Evolutionary conservation across 352 stramenopile species (phyloP), one percentile per base, ranked within the genome.

Genomic region (Globisporangium megalacanthum): DNA sequence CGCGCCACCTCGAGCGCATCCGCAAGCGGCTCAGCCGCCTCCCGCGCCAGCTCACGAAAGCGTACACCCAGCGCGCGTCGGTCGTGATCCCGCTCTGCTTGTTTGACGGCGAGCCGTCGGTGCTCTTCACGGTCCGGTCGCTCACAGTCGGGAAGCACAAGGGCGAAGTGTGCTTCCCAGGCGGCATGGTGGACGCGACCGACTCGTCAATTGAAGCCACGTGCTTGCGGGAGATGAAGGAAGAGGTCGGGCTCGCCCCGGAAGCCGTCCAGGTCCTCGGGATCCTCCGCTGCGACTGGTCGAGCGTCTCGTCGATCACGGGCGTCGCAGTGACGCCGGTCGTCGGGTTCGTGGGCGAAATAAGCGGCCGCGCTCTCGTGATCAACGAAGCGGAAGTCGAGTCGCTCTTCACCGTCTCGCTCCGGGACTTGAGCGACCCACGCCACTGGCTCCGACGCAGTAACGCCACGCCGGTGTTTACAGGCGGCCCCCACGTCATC

Each of bases 281-380:
- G 13, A 87, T 99, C 17, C 64, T 91, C 39, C 84, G 97, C 45
- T 99, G 96, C 65, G 97, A 99, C 77, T 99, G 97, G 97, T 87
- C 82, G 49, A 94, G 95, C 60, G 86, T 98, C 50, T 87, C 92
- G 25, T 96, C 89, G 15, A 96, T 98, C 61, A 97, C 97, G 36
- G 96, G 96, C 52, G 95, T 99, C 52, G 95, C 95, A 31, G 97
- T 99, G n/a, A 99, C 97, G 45, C 97, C 97, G 2, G 89, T 99
- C 39, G 94, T 99, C 0, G 97, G 96, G 8, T 99, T 90, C 58
- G 71, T 99, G 52, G 95, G 94, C 37, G 94, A 98, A 64, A 84
- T 99, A 62, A 88, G 79, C 52, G 79, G 95, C 56, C 74, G 89
- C 41, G 85, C 90, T 37, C 66, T 99, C 11, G 76, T 89, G 25